A percentile compares a stretch with the other conserved stretches of the same genome.
phyloP scores from a whole-genome alignment of 1,139 yeast species.

The Zygoascus meyerae region DNA sequence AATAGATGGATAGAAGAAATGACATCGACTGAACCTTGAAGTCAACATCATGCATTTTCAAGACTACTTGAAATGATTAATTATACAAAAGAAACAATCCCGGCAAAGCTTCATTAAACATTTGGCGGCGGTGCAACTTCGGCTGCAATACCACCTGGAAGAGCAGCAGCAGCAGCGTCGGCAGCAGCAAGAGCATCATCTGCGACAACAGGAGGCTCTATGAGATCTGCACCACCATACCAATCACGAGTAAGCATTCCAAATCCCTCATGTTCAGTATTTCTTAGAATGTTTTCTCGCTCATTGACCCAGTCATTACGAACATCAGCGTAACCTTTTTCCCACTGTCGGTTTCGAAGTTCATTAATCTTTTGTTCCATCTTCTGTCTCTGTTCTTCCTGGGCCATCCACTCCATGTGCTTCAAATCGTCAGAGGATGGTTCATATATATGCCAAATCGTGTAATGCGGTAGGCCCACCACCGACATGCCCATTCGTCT shows the following conservation, averaged over 20 bases:
- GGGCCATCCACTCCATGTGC: slow-evolving; percentile 97
- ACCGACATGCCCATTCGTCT: slow-evolving; percentile 77
- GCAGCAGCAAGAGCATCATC: slow-evolving; percentile 7
- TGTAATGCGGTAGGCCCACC: slow-evolving; percentile 82
- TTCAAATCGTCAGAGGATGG: slow-evolving; percentile 81
- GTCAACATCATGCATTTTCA: too few relatives aligned
- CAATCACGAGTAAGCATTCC: slow-evolving; percentile 19
- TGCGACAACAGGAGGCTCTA: slow-evolving; percentile 2
- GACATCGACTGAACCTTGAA: too few relatives aligned
- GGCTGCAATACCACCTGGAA: neutral
- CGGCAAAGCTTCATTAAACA: neutral
- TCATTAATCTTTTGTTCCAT: slow-evolving; percentile 62
- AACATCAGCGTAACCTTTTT: slow-evolving; percentile 69
- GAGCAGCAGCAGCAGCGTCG: slow-evolving; percentile 12
- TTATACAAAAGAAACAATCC: too few relatives aligned
- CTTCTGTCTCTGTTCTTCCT: slow-evolving; percentile 71
- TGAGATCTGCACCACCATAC: slow-evolving; percentile 17
- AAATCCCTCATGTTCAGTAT: slow-evolving; percentile 49
- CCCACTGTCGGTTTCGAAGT: slow-evolving; percentile 71
- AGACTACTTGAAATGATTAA: too few relatives aligned
- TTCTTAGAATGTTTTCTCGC: slow-evolving; percentile 59
- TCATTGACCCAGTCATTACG: slow-evolving; percentile 63
- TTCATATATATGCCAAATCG: slow-evolving; percentile 89
- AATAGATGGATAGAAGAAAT: too few relatives aligned
- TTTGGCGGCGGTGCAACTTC: slow-evolving; percentile 2